Evolutionary conservation across 352 stramenopile genomes (phyloP).

Genomic region (Pythium rhizo-oryzae): DNA sequence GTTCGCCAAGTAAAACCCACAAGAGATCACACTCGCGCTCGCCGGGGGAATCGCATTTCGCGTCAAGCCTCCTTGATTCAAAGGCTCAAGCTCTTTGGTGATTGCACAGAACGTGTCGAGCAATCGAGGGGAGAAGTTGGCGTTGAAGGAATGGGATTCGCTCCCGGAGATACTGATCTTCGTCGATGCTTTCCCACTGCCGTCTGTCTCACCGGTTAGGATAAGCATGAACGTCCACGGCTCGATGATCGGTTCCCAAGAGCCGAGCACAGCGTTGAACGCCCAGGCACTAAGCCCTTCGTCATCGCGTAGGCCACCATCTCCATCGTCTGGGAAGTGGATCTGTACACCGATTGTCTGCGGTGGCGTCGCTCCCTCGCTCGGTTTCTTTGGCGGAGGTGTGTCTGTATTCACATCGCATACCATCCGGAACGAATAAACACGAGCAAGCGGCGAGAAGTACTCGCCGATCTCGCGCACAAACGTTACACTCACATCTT

Average conservation of each 20-base stretch:
- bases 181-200: slow-evolving; percentile 51
- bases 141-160: slow-evolving; percentile 56
- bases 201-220: slow-evolving; percentile 38
- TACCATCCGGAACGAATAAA: slow-evolving; percentile 71
- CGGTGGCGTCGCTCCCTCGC: neutral
- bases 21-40: slow-evolving; percentile 73
- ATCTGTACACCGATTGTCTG: slow-evolving; percentile 41
- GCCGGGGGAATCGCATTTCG: slow-evolving; percentile 37
- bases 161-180: slow-evolving; percentile 59
- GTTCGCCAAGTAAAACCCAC: slow-evolving; percentile 80
- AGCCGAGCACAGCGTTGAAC: slow-evolving; percentile 74
- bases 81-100: slow-evolving; percentile 58
- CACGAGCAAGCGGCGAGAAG: slow-evolving; percentile 62
- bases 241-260: slow-evolving; percentile 81
- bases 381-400: neutral
- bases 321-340: slow-evolving; percentile 63
- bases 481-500: slow-evolving; percentile 72
- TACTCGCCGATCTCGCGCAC: slow-evolving; percentile 77
- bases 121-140: slow-evolving; percentile 73
- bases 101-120: slow-evolving; percentile 67
- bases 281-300: slow-evolving; percentile 79
- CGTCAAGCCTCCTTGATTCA: slow-evolving; percentile 16
- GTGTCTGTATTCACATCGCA: slow-evolving; percentile 58
- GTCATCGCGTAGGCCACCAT: slow-evolving; percentile 51
- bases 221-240: slow-evolving; percentile 72